Base-by-base conservation (phyloP, 495 filamentous ascomycete species). In the Penicillium alfredii region DNA sequence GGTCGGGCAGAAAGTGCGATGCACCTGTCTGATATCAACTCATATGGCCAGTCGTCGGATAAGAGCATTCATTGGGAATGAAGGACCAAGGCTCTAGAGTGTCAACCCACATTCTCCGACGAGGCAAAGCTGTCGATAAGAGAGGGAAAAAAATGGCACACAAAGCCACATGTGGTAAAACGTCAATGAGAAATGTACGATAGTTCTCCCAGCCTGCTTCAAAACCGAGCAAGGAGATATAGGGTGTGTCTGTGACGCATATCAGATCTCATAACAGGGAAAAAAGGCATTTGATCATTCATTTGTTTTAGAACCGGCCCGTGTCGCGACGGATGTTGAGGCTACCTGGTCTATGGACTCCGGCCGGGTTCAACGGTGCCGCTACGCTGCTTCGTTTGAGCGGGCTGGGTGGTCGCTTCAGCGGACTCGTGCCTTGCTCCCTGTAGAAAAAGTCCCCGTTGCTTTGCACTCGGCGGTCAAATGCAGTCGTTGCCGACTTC, bases 401-500 rank as follows among this genome's bases (percentile, higher is more conserved):
- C 9, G 66, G 64, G 35, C 66, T 70, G 7, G 65, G 68, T 7
- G 51, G 56, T 20, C 57, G 53, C 37, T 57, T 64, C 44, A 59
- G 16, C 2, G 63, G 56, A 31, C 56, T 63, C 13, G 56, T 44
- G 19, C 55, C 60, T 30, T 63, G 47, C 25, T 72, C 67, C 33
- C 56, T 65, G 30, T 66, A 62, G 27, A 60, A 56, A 17, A 62
- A 63, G 14, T 65, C 62, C 0, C 57, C 56, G 9, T 48, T 59
- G 31, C 45, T 59, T 35, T 64, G 56, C 11, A 63, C 38, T 14
- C 63, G 50, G 14, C 59, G 62, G 2, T 63, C 60, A 30, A 72
- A 60, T n/a, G 64, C 57, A 10, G 65, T 59, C 8, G 71, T 68
- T 12, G 61, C 56, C 12, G 68, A 66, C 30, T 89, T 90, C 41